phyloP scores from a whole-genome alignment of 139 green algal species.

The Pleodorina starrii region DNA sequence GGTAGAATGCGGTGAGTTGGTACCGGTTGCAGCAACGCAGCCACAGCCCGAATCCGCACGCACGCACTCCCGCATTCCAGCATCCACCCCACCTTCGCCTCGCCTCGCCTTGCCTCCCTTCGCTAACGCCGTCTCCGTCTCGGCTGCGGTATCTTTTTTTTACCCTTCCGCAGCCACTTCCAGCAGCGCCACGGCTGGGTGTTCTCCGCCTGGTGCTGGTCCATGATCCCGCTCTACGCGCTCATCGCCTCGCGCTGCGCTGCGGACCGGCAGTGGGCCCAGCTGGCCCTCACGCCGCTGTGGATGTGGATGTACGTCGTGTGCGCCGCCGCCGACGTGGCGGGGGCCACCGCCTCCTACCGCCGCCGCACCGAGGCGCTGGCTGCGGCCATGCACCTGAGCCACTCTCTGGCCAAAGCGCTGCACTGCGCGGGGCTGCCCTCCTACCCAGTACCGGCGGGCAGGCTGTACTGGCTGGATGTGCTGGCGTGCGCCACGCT shows the following conservation, averaged over 20 bases:
- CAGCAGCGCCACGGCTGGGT: conserved; percentile 41
- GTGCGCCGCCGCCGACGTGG: background rate
- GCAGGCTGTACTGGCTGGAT: conserved; percentile 40
- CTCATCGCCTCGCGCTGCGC: background rate
- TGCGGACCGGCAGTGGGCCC: background rate
- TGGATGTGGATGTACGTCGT: conserved; percentile 44
- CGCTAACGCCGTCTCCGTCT: no score
- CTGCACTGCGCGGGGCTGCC: background rate
- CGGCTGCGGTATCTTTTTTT: no score
- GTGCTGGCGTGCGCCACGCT: conserved; percentile 45
- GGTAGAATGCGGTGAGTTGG: no score
- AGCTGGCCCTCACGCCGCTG: conserved; percentile 8
- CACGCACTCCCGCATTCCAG: no score
- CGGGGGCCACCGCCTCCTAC: conserved; percentile 5
- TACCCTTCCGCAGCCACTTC: conserved; percentile 36
- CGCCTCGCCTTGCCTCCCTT: no score
- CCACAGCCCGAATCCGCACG: no score
- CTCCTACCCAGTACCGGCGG: conserved; percentile 8
- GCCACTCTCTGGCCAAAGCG: conserved; percentile 68
- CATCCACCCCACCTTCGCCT: no score
- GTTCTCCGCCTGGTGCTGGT: conserved; percentile 49
- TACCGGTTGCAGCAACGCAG: no score
- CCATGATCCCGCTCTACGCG: conserved; percentile 26
- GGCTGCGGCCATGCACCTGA: conserved; percentile 39
- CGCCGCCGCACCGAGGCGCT: conserved; percentile 32